Conservation (phyloP, 2,329 filamentous ascomycete species). For the Rhynchosporium secalis region DNA sequence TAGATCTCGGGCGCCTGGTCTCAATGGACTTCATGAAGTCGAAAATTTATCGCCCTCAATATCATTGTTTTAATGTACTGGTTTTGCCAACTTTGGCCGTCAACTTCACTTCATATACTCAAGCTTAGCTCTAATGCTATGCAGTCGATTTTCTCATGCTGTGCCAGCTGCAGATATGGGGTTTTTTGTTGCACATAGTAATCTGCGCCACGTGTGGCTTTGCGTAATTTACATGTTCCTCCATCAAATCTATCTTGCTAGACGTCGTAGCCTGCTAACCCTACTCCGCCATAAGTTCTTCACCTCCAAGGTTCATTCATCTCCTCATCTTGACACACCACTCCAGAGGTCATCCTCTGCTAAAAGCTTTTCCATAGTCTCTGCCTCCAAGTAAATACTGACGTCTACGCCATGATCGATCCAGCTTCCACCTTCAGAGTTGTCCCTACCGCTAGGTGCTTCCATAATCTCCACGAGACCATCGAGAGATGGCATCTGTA, state of each 20-base stretch:
- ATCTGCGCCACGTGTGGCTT: not conserved
- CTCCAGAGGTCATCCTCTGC: slow-evolving; percentile 31
- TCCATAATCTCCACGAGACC: slow-evolving; percentile 48
- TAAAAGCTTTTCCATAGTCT: slow-evolving; percentile 37
- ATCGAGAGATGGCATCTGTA: slow-evolving; percentile 44
- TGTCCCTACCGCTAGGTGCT: slow-evolving; percentile 20
- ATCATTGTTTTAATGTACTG: no score
- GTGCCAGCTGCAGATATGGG: not conserved
- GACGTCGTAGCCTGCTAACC: not conserved
- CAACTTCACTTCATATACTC: not conserved
- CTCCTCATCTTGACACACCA: not conserved
- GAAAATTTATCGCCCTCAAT: no score
- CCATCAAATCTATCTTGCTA: not conserved
- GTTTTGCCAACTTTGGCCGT: no score
- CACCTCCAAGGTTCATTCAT: not conserved
- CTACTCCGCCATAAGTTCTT: not conserved
- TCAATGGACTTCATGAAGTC: no score
- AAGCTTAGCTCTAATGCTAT: not conserved
- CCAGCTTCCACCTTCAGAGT: slow-evolving; percentile 25
- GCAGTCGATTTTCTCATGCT: not conserved
- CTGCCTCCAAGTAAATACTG: slow-evolving; percentile 39
- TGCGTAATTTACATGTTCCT: not conserved
- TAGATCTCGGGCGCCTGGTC: no score
- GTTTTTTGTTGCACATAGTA: not conserved
- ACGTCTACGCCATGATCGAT: slow-evolving; percentile 41